Evolutionary conservation across 2,329 filamentous ascomycete species (phyloP).

Genomic region (Sporothrix schenckii): DNA sequence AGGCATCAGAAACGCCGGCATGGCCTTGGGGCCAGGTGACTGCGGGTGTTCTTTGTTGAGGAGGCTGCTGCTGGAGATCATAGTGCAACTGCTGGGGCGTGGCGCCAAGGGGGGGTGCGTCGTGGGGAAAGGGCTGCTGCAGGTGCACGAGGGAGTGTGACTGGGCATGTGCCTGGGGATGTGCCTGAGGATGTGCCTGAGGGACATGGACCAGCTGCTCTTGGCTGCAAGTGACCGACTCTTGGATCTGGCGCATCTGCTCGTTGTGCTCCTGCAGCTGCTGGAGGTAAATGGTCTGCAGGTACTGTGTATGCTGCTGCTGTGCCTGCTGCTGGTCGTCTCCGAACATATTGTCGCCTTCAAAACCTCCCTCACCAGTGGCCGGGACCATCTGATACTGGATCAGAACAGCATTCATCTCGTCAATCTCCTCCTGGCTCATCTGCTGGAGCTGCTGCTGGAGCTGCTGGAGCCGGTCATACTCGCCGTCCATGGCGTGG

Average conservation of each 20-base stretch:
- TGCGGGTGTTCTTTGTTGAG: conserved; percentile 29
- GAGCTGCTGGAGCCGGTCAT: conserved; percentile 7
- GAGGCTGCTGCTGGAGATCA: conserved; percentile 13
- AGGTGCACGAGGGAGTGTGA: conserved; percentile 13
- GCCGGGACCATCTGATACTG: neutral
- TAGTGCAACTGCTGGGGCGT: conserved; percentile 16
- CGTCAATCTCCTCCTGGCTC: conserved; percentile 23
- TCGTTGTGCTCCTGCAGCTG: conserved; percentile 18
- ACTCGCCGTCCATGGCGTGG: conserved; percentile 1
- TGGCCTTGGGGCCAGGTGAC: conserved; percentile 27
- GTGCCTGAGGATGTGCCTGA: neutral
- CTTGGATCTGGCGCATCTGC: conserved; percentile 1
- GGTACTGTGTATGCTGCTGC: neutral
- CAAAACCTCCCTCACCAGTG: neutral
- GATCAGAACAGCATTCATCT: conserved; percentile 18
- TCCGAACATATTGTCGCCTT: neutral
- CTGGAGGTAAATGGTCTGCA: conserved; percentile 22
- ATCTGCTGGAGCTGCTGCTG: conserved; percentile 12
- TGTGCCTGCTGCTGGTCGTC: neutral
- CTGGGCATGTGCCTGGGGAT: neutral
- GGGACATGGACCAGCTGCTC: neutral
- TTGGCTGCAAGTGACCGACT: neutral
- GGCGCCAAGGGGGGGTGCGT: conserved; percentile 21
- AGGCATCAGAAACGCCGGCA: conserved; percentile 14
- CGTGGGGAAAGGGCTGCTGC: conserved; percentile 24